These are phyloP conservation scores for Trichophyton schoenleinii DNA, from an alignment of 2,329 filamentous ascomycete species.

Conservation along the genomic window DNA sequence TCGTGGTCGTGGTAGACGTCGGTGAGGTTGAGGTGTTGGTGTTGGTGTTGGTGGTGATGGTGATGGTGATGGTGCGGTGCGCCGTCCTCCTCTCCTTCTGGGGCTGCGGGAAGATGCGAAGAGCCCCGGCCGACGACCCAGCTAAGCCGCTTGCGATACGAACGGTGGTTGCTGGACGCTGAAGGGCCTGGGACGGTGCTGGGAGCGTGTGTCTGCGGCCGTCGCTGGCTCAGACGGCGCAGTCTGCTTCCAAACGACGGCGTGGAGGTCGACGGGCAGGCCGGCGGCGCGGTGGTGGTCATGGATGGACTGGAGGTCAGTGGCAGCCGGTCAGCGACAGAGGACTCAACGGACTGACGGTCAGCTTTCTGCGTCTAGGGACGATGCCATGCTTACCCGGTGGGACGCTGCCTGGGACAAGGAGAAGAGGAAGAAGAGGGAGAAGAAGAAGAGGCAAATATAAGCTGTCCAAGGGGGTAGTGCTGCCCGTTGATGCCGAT, in stretches of 20 bases:
- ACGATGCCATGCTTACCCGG: background rate
- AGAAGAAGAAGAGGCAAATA: background rate
- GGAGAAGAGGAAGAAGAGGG: background rate
- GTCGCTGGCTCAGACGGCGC: slow-evolving; percentile 31
- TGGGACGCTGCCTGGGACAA: background rate
- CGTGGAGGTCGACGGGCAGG: slow-evolving; percentile 5
- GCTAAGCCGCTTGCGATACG: slow-evolving; percentile 26
- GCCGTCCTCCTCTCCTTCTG: background rate
- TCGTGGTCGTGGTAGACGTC: background rate
- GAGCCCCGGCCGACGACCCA: slow-evolving; percentile 24
- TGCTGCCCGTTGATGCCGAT: too few relatives aligned
- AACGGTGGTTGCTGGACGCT: slow-evolving; percentile 18
- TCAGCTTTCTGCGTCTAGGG: background rate
- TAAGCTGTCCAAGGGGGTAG: too few relatives aligned
- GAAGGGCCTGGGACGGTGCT: slow-evolving; percentile 17
- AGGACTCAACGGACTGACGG: background rate
- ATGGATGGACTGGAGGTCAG: slow-evolving; percentile 2
- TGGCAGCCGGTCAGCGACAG: background rate
- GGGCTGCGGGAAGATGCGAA: slow-evolving; percentile 19
- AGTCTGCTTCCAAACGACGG: slow-evolving; percentile 15
- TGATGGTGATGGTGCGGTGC: background rate
- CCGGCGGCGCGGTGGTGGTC: slow-evolving; percentile 6
- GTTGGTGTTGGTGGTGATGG: background rate
- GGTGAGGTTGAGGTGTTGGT: background rate
- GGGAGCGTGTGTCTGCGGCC: slow-evolving; percentile 24